Percentiles rank a stretch among this genome's conserved stretches.
These are phyloP conservation scores for Haematococcus sp. DNA, from an alignment of 139 green algal genomes.

Conservation along the genomic window DNA sequence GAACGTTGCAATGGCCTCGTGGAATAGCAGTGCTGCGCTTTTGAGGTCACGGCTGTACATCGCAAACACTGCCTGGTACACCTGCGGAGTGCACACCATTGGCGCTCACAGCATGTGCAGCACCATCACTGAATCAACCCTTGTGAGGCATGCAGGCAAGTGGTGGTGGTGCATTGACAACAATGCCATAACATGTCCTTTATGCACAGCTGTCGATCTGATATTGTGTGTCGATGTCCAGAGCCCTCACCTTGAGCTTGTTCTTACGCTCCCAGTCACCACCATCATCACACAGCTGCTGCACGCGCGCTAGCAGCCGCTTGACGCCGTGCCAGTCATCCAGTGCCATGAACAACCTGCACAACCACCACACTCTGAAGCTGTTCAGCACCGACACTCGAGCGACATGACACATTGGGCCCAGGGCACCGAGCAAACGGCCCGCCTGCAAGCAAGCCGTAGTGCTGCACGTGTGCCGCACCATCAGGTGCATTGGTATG, in stretches of 20 bases:
- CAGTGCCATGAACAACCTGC: constrained; percentile 78
- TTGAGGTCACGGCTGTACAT: constrained; percentile 88
- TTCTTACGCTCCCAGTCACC: constrained; percentile 99
- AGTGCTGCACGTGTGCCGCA: too few species aligned
- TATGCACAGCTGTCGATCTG: too few species aligned
- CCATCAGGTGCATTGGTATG: too few species aligned
- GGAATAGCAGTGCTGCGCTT: constrained; percentile 81
- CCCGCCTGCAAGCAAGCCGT: neutral
- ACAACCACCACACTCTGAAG: neutral
- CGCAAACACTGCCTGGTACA: constrained; percentile 92
- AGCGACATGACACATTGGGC: neutral
- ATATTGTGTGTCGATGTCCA: too few species aligned
- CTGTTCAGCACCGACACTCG: neutral
- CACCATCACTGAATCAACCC: too few species aligned
- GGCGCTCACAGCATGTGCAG: too few species aligned
- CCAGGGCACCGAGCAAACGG: neutral
- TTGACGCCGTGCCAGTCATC: constrained; percentile 77
- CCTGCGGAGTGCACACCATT: constrained; percentile 38
- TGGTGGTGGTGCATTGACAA: too few species aligned
- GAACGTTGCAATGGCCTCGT: constrained; percentile 96
- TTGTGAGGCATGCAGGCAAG: too few species aligned
- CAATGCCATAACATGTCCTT: too few species aligned
- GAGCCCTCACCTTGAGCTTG: constrained; percentile 80
- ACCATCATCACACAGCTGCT: constrained; percentile 80
- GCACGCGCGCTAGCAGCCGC: constrained; percentile 57